phyloP scores from a whole-genome alignment of 176 grass and related monocot genomes.

The Alopecurus myosuroides region DNA sequence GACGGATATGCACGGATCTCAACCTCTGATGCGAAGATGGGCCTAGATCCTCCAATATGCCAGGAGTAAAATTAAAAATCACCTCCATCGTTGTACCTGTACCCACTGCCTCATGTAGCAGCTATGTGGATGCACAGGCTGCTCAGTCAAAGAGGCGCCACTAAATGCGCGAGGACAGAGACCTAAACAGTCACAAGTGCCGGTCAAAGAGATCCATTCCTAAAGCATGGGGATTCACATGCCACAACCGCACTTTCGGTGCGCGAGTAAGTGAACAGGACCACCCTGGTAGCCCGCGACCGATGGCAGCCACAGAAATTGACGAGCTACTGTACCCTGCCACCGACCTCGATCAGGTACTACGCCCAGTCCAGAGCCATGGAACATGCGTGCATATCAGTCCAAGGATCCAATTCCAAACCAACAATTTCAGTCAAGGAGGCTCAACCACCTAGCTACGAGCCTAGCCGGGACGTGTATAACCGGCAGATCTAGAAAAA shows the following conservation, averaged over 20 bases:
- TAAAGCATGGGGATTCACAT: slow-evolving; percentile 3
- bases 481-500: background rate
- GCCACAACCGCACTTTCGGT: slow-evolving; percentile 34
- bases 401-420: background rate
- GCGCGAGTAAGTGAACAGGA: slow-evolving; percentile 3
- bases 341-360: background rate
- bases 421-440: slow-evolving; percentile 15
- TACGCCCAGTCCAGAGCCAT: background rate
- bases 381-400: background rate
- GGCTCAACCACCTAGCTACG: background rate
- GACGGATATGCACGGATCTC: background rate
- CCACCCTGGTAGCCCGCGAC: slow-evolving; percentile 10
- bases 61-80: background rate
- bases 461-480: background rate
- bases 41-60: background rate
- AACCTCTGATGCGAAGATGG: background rate
- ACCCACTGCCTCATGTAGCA: background rate
- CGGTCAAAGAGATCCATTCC: slow-evolving; percentile 18
- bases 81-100: too few species aligned
- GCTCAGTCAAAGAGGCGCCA: background rate
- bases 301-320: slow-evolving; percentile 3
- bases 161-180: background rate
- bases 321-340: background rate
- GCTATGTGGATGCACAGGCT: background rate
- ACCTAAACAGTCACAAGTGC: background rate